Conservation (phyloP, 306 rosid genomes). For the Myrica gale region DNA sequence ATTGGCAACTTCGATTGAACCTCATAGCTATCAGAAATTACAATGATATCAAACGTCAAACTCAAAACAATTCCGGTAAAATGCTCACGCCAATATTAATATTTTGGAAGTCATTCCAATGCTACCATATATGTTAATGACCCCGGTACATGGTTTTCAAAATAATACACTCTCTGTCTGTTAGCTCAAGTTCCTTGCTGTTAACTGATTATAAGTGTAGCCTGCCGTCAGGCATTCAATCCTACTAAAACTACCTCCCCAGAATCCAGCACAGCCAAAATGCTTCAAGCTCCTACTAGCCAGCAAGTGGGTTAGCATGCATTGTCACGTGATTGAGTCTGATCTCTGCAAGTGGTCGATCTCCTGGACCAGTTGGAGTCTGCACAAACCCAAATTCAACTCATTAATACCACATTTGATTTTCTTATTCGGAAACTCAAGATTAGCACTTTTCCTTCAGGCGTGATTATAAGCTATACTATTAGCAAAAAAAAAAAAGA, state of each 20-base stretch:
- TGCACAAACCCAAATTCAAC: conserved; percentile 43
- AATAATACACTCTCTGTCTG: conserved; percentile 3
- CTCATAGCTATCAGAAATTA: background rate
- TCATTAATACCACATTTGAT: background rate
- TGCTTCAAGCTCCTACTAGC: conserved; percentile 32
- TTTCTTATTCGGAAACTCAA: background rate
- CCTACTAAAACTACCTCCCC: background rate
- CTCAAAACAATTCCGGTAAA: background rate
- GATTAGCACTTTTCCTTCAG: background rate
- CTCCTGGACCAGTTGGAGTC: conserved; percentile 89
- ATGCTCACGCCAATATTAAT: background rate
- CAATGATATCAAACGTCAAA: background rate
- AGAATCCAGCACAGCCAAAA: background rate
- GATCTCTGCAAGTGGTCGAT: conserved; percentile 93
- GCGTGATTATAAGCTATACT: background rate
- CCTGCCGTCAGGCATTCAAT: background rate
- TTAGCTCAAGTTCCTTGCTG: conserved; percentile 11
- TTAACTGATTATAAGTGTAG: conserved; percentile 4
- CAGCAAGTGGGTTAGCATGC: conserved; percentile 86
- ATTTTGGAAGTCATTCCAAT: conserved; percentile 15
- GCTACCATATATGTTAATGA: conserved; percentile 21
- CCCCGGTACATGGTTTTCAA: conserved; percentile 6
- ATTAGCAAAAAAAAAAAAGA: no score
- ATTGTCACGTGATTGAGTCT: conserved; percentile 86
- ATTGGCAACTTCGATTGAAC: background rate